A percentile compares a stretch with the other conserved stretches of the same genome.
Conservation (phyloP, 108 stramenopile species). For the Fistulifera solaris region DNA sequence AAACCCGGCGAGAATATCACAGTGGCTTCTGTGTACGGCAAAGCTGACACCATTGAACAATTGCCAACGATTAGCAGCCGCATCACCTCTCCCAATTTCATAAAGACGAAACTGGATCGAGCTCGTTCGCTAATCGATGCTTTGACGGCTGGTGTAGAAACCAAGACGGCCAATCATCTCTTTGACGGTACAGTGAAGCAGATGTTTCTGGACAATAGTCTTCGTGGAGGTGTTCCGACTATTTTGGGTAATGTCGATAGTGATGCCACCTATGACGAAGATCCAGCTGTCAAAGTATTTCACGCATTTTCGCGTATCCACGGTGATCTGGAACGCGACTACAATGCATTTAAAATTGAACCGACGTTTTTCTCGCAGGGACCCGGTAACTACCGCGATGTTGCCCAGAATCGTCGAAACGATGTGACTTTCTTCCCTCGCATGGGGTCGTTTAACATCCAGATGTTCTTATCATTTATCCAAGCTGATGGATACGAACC, state of each 20-base stretch:
- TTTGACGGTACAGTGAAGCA: conserved; percentile 89
- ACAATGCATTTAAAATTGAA: conserved; percentile 92
- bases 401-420: conserved; percentile 91
- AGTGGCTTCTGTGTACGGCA: conserved; percentile 80
- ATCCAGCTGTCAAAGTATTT: conserved; percentile 76
- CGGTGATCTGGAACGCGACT: conserved; percentile 96
- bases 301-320: conserved; percentile 92
- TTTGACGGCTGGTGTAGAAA: conserved; percentile 80
- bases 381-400: conserved; percentile 94
- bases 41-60: conserved; percentile 56
- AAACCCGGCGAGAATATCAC: conserved; percentile 68
- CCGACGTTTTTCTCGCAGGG: conserved; percentile 88
- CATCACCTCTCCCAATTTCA: conserved; percentile 55
- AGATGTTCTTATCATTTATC: conserved; percentile 84
- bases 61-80: conserved; percentile 57
- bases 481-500: conserved; percentile 97
- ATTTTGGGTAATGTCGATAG: conserved; percentile 79
- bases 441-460: conserved; percentile 80
- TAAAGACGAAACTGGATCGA: conserved; percentile 52
- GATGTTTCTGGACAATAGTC: conserved; percentile 91
- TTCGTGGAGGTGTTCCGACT: conserved; percentile 91
- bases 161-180: conserved; percentile 75
- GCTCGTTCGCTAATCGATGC: conserved; percentile 72
- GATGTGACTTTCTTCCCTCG: conserved; percentile 87
- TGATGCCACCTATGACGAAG: conserved; percentile 65